Conservation (phyloP, 148 eudicot genomes). For the Salicornia ramosissima region DNA sequence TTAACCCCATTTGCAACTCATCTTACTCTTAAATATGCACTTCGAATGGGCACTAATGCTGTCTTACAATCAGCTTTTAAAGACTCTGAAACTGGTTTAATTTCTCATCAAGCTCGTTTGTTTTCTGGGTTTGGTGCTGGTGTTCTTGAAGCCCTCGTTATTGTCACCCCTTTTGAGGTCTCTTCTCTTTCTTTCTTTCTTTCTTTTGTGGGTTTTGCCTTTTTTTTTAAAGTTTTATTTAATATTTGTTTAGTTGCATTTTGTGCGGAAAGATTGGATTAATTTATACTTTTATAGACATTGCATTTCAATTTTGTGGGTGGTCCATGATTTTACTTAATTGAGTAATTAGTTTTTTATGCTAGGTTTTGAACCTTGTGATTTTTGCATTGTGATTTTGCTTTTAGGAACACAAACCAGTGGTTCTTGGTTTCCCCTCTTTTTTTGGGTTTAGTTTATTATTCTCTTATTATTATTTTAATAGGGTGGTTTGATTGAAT, state of each 20-base stretch:
- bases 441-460: too few relatives aligned
- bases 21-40: constrained; percentile 71
- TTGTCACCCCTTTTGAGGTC: constrained; percentile 96
- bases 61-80: constrained; percentile 63
- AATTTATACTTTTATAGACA: too few relatives aligned
- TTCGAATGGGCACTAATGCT: constrained; percentile 89
- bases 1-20: constrained; percentile 84
- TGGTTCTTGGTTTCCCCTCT: neutral
- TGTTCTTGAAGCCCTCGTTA: constrained; percentile 83
- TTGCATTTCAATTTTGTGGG: too few relatives aligned
- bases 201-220: neutral
- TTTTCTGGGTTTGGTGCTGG: constrained; percentile 86
- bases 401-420: neutral
- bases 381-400: too few relatives aligned
- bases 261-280: too few relatives aligned
- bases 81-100: constrained; percentile 54
- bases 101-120: constrained; percentile 48
- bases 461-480: neutral
- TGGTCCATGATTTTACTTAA: too few relatives aligned
- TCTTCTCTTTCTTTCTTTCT: neutral
- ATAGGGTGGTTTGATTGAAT: constrained; percentile 5
- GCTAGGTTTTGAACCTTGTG: neutral
- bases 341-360: too few relatives aligned
- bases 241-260: neutral
- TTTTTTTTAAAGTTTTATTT: neutral